Conservation (phyloP, 73 alveolate genomes). For the Effrenium voratum region DNA sequence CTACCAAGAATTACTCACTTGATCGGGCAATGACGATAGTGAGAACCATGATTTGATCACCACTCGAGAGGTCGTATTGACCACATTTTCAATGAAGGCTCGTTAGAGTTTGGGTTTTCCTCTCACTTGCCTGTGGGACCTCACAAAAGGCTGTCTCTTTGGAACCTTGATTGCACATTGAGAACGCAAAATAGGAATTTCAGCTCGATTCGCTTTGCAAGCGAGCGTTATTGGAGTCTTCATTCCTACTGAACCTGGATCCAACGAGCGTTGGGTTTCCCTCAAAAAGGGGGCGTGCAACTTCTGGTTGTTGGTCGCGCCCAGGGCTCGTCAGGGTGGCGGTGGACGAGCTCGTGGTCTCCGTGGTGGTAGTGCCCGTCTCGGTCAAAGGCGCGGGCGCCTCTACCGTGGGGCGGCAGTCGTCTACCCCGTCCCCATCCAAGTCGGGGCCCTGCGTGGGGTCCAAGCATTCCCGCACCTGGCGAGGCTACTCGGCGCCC, state of each 20-base stretch:
- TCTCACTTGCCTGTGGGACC: no score
- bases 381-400: conserved; percentile 69
- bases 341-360: background rate
- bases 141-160: no score
- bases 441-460: conserved; percentile 74
- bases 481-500: no score
- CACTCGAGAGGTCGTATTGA: no score
- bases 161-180: no score
- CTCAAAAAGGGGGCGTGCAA: background rate
- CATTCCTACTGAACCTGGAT: no score
- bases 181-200: background rate
- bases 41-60: no score
- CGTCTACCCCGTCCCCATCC: conserved; percentile 72
- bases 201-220: background rate
- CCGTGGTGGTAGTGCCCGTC: conserved; percentile 48
- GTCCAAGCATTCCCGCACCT: conserved; percentile 29
- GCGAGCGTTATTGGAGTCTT: background rate
- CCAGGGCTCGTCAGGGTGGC: conserved; percentile 11
- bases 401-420: conserved; percentile 25
- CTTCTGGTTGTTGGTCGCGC: background rate
- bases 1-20: no score
- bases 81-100: no score
- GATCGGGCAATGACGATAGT: no score
- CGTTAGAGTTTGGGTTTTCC: no score
- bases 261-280: background rate